phyloP scores from a whole-genome alignment of 2,329 filamentous ascomycete species.

The Cyphellophora attinorum region DNA sequence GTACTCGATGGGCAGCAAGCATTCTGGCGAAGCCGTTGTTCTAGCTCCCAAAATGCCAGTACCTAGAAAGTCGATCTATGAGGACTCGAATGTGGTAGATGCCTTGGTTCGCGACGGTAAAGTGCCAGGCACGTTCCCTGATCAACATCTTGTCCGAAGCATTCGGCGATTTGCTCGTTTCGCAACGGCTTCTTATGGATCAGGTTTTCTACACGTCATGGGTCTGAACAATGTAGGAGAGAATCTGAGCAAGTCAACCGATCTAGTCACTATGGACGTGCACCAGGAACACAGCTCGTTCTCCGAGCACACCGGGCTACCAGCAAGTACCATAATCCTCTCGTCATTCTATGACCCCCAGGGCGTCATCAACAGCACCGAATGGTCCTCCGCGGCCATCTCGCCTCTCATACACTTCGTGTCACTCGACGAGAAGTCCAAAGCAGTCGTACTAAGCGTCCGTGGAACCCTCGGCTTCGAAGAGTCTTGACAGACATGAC shows the following conservation, averaged over 20 bases:
- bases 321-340: constrained; percentile 43
- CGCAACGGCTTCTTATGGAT: constrained; percentile 37
- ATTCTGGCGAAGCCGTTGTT: constrained; percentile 33
- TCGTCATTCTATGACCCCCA: constrained; percentile 63
- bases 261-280: constrained; percentile 23
- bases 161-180: constrained; percentile 37
- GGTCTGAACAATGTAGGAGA: constrained; percentile 22
- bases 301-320: constrained; percentile 33
- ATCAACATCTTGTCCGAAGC: constrained; percentile 35
- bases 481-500: constrained; percentile 66
- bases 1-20: constrained; percentile 34
- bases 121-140: constrained; percentile 36
- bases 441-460: constrained; percentile 63
- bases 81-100: constrained; percentile 33
- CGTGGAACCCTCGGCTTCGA: constrained; percentile 65
- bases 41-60: constrained; percentile 27
- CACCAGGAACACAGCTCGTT: constrained; percentile 37
- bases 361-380: constrained; percentile 49
- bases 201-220: constrained; percentile 38
- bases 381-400: constrained; percentile 47
- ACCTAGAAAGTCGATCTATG: constrained; percentile 33
- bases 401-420: constrained; percentile 62
- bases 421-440: constrained; percentile 60
- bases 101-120: constrained; percentile 33
- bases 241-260: constrained; percentile 21